Evolutionary conservation across 2,329 filamentous ascomycete genomes (phyloP).

Genomic region (Zymoseptoria pseudotritici): DNA sequence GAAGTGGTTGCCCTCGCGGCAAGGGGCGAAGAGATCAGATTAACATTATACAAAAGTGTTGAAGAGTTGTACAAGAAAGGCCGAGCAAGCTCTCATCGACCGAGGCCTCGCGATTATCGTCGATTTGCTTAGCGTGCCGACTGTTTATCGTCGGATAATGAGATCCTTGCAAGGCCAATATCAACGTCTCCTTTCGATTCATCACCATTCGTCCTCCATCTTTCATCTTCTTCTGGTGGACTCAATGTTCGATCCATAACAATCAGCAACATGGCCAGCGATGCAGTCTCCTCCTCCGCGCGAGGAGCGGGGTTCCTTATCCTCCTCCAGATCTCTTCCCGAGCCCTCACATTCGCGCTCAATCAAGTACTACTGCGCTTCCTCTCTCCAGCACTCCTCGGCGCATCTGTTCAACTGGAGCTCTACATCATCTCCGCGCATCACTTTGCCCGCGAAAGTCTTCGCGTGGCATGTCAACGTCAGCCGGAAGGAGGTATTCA

Average conservation of each 20-base stretch:
- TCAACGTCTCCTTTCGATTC: neutral
- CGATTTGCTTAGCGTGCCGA: too few relatives aligned
- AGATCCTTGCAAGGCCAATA: neutral
- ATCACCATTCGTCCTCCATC: neutral
- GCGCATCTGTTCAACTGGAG: slow-evolving; percentile 82
- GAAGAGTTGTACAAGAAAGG: neutral
- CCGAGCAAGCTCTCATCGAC: neutral
- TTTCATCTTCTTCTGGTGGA: neutral
- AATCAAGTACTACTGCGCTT: slow-evolving; percentile 88
- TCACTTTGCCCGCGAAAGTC: slow-evolving; percentile 85
- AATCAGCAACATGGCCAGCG: slow-evolving; percentile 19
- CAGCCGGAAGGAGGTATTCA: slow-evolving; percentile 51
- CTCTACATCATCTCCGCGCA: slow-evolving; percentile 89
- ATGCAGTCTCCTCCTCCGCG: slow-evolving; percentile 42
- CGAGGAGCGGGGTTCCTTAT: slow-evolving; percentile 80
- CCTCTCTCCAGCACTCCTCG: slow-evolving; percentile 75
- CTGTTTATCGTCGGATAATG: neutral
- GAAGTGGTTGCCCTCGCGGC: neutral
- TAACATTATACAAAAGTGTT: slow-evolving; percentile 2
- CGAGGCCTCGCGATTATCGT: neutral
- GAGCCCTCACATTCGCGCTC: slow-evolving; percentile 78
- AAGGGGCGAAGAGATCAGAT: neutral
- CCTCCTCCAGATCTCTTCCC: slow-evolving; percentile 77
- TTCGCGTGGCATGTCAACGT: slow-evolving; percentile 85
- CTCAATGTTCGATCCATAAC: neutral